Percentiles rank a stretch among this genome's conserved stretches.
These are phyloP conservation scores for Dothideomycetes sp. DNA, from an alignment of 2,329 filamentous ascomycete genomes.

Conservation along the genomic window DNA sequence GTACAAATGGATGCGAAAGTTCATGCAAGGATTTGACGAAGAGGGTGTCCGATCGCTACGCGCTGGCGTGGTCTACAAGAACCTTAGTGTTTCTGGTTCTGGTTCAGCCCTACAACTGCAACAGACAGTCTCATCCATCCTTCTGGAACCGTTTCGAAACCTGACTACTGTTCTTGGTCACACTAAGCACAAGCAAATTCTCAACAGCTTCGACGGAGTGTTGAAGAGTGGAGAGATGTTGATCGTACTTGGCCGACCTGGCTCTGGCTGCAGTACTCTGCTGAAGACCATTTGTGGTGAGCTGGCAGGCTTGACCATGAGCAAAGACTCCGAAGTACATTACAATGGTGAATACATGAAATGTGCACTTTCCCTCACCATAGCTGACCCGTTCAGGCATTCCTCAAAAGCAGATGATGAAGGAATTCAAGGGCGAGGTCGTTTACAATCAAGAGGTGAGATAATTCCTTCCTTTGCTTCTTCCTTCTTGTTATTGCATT, in stretches of 20 bases:
- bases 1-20: constrained; percentile 40
- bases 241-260: constrained; percentile 54
- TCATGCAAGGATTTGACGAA: constrained; percentile 39
- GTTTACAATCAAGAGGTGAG: constrained; percentile 34
- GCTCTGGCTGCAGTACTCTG: constrained; percentile 51
- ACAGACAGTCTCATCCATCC: constrained; percentile 50
- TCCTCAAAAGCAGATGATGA: constrained; percentile 29
- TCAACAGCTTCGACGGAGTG: constrained; percentile 42
- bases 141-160: constrained; percentile 49
- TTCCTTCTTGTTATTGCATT: too few relatives aligned
- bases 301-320: constrained; percentile 45
- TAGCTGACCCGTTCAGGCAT: constrained; percentile 27
- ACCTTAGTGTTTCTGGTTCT: constrained; percentile 56
- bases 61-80: constrained; percentile 52
- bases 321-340: constrained; percentile 41
- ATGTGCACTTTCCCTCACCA: not conserved
- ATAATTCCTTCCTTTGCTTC: not conserved
- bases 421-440: constrained; percentile 35
- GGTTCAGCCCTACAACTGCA: constrained; percentile 59
- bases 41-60: constrained; percentile 44
- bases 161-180: constrained; percentile 38
- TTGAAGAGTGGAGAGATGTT: constrained; percentile 39
- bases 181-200: constrained; percentile 42
- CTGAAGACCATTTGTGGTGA: constrained; percentile 53
- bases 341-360: constrained; percentile 45